Evolutionary conservation across 2,329 filamentous ascomycete species (phyloP), one percentile per base, ranked within the genome.

Genomic region (Penicillium janthinellum): DNA sequence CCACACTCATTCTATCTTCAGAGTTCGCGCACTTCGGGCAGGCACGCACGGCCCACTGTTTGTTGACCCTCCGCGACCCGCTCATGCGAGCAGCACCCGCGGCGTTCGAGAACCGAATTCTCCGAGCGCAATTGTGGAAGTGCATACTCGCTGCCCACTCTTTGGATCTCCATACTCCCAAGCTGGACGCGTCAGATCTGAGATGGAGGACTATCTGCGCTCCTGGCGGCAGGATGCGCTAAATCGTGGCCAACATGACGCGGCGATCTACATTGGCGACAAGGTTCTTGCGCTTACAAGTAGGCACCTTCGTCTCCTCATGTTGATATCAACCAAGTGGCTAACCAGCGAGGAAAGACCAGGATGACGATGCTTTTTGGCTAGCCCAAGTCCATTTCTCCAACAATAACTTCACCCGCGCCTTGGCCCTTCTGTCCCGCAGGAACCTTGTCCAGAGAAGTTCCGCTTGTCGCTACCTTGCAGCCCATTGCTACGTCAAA

Each of bases 381-480:
- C 88, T 99, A 45, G 95, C 95, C n/a, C 94, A 98, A 78, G 92
- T 96, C 39, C 94, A 99, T 78, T 99, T 98, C 79, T 90, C 89
- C 54, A 95, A 92, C 51, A 93, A 92, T 69, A 96, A 98, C 81
- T 97, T 96, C 77, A 95, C 90, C 8, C 90, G 95, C 70, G 93
- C 95, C 2, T 89, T 96, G 70, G 86, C 91, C 25, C 90, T 97
- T 65, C 87, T 99, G 62, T 87, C 88, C 34, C 89, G 91, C 70
- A 89, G 93, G 74, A 90, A 96, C 74, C 86, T 98, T 63, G 86
- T 95, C 68, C 79, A 86, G 47, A 87, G 90, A 68, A 97, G 90
- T 70, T 86, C 92, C 1, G 91, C 92, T 54, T 97, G 94, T 74
- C 88, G 90, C 71, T 99, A 99, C 74, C 88, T 99, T 37, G 91